Percentiles rank a stretch among this genome's conserved stretches.
phyloP scores from a whole-genome alignment of 768 basidiomycete genomes.

The Obba rivulosa region DNA sequence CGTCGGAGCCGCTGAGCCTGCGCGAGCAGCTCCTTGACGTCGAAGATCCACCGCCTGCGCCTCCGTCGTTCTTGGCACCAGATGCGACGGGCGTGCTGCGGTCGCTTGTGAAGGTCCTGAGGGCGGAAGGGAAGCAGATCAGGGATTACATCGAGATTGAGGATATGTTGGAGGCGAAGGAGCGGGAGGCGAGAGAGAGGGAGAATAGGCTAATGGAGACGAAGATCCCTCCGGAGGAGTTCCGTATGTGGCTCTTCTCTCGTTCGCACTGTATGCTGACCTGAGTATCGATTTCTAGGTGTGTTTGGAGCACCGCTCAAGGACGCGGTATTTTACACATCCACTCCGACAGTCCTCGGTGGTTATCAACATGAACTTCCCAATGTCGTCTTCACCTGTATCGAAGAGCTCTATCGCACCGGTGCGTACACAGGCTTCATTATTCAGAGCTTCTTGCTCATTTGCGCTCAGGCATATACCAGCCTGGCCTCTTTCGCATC shows the following conservation, averaged over 20 bases:
- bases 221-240: background rate
- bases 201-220: background rate
- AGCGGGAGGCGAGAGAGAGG: background rate
- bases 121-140: slow-evolving; percentile 8
- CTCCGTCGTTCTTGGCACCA: slow-evolving; percentile 7
- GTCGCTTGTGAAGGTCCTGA: slow-evolving; percentile 5
- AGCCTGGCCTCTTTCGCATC: slow-evolving; percentile 37
- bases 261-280: background rate
- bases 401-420: slow-evolving; percentile 44
- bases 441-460: background rate
- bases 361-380: slow-evolving; percentile 36
- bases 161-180: slow-evolving; percentile 6
- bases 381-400: slow-evolving; percentile 32
- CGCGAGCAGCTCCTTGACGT: background rate
- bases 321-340: slow-evolving; percentile 28
- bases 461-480: slow-evolving; percentile 33
- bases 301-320: slow-evolving; percentile 33
- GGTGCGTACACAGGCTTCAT: slow-evolving; percentile 19
- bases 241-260: background rate
- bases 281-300: slow-evolving; percentile 16
- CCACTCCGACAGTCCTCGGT: slow-evolving; percentile 27
- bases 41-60: slow-evolving; percentile 1
- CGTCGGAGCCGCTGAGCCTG: background rate
- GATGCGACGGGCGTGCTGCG: slow-evolving; percentile 8
- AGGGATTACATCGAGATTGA: slow-evolving; percentile 18